Evolutionary conservation across 2,329 filamentous ascomycete species (phyloP).

Genomic region (Neophaeococcomyces mojaviensis): DNA sequence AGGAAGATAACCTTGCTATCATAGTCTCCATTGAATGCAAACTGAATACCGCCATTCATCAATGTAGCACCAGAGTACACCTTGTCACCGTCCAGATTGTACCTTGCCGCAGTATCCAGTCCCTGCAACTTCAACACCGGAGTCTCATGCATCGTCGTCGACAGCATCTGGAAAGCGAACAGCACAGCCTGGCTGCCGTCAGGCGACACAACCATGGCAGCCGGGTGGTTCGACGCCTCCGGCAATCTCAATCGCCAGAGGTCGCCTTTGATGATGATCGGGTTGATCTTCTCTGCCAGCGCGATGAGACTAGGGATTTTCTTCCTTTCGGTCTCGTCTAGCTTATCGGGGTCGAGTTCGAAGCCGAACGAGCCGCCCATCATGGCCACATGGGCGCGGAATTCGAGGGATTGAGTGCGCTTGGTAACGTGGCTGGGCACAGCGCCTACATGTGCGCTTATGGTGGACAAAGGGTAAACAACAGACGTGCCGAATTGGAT

Average conservation of each 20-base stretch:
- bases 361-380: slow-evolving; percentile 63
- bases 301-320: slow-evolving; percentile 49
- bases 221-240: slow-evolving; percentile 55
- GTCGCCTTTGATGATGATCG: slow-evolving; percentile 51
- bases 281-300: slow-evolving; percentile 50
- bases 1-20: slow-evolving; percentile 52
- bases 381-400: slow-evolving; percentile 59
- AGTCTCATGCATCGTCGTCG: slow-evolving; percentile 45
- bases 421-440: slow-evolving; percentile 53
- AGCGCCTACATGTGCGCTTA: slow-evolving; percentile 59
- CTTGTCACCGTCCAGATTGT: slow-evolving; percentile 46
- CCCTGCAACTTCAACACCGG: slow-evolving; percentile 51
- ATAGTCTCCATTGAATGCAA: slow-evolving; percentile 46
- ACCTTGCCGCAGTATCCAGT: slow-evolving; percentile 47
- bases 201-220: slow-evolving; percentile 51
- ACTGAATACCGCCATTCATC: slow-evolving; percentile 56
- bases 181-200: slow-evolving; percentile 46
- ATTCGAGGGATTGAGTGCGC: slow-evolving; percentile 49
- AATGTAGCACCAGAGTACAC: slow-evolving; percentile 52
- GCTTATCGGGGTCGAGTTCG: slow-evolving; percentile 51
- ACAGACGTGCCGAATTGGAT: slow-evolving; percentile 60
- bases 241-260: slow-evolving; percentile 54
- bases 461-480: slow-evolving; percentile 54
- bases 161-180: slow-evolving; percentile 54
- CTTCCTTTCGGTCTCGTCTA: slow-evolving; percentile 45